A percentile compares a stretch with the other conserved stretches of the same genome.
Evolutionary conservation across 768 basidiomycete species (phyloP).

Genomic region (Vararia minispora): DNA sequence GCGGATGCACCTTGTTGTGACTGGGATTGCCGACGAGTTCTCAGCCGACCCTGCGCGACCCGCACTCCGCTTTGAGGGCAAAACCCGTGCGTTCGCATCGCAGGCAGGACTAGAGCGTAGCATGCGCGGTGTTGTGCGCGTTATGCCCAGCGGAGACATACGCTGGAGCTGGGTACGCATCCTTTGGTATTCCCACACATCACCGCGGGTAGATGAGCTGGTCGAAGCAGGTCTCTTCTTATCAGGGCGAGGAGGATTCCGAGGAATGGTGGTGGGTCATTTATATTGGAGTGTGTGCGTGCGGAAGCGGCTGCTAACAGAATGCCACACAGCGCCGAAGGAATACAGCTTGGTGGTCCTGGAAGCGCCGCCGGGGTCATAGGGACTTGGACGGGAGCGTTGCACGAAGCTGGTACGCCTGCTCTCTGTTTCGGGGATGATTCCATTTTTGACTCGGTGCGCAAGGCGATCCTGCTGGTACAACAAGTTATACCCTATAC

Average conservation of each 20-base stretch:
- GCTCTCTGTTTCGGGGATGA: not conserved
- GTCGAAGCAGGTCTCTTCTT: constrained; percentile 36
- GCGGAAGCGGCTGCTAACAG: constrained; percentile 1
- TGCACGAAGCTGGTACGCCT: constrained; percentile 42
- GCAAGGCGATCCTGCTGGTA: constrained; percentile 59
- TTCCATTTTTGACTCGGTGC: constrained; percentile 3
- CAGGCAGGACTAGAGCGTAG: constrained; percentile 16
- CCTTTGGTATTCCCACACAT: too few species aligned
- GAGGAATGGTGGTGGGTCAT: constrained; percentile 31
- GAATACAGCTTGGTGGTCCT: constrained; percentile 53
- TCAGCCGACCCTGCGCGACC: constrained; percentile 17
- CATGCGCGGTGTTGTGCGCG: constrained; percentile 24
- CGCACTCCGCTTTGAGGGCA: constrained; percentile 21
- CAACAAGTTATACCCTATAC: not conserved
- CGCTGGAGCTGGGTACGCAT: constrained; percentile 44
- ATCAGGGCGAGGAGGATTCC: constrained; percentile 43
- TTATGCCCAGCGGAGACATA: constrained; percentile 23
- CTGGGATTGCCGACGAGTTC: constrained; percentile 13
- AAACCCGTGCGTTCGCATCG: constrained; percentile 17
- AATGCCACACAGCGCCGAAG: constrained; percentile 44
- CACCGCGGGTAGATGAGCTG: not conserved
- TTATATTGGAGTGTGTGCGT: not conserved
- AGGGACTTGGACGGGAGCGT: constrained; percentile 56
- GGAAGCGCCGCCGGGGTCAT: constrained; percentile 57
- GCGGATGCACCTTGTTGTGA: constrained; percentile 42